Conservation (phyloP, 192 early-diverging fungal genomes). For the Linderina pennispora region DNA sequence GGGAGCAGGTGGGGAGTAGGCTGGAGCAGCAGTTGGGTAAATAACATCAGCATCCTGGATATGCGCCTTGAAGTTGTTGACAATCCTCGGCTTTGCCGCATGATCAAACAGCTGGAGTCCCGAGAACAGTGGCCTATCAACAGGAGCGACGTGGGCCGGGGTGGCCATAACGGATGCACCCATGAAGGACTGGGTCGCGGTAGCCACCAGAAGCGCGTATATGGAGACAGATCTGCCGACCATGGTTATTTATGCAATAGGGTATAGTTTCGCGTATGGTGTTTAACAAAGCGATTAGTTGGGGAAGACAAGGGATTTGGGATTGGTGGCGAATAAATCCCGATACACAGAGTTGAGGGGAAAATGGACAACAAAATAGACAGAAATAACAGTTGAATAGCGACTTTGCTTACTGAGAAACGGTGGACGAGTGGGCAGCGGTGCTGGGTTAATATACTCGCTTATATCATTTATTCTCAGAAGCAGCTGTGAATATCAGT, state of each 20-base stretch:
- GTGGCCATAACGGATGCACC: not conserved
- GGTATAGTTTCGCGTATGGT: too few relatives aligned
- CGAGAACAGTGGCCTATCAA: slow-evolving; percentile 1
- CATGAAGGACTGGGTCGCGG: slow-evolving; percentile 17
- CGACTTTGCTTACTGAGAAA: not conserved
- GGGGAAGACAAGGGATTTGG: too few relatives aligned
- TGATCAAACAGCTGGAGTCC: slow-evolving; percentile 10
- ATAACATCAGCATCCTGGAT: not conserved
- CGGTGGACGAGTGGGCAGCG: too few relatives aligned
- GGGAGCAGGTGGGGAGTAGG: not conserved
- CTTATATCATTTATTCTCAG: too few relatives aligned
- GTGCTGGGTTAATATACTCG: too few relatives aligned
- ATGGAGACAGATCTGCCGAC: slow-evolving; percentile 21
- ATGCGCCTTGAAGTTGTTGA: not conserved
- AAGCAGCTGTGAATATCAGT: too few relatives aligned
- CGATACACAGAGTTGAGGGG: too few relatives aligned
- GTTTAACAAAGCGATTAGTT: too few relatives aligned
- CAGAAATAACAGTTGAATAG: not conserved
- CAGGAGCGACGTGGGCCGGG: not conserved
- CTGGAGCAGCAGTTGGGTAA: not conserved
- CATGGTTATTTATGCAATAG: slow-evolving; percentile 10
- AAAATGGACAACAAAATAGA: too few relatives aligned
- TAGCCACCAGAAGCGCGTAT: slow-evolving; percentile 26
- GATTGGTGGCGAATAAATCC: too few relatives aligned
- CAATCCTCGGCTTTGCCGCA: not conserved